Conservation (phyloP, 352 stramenopile genomes). For the Albugo candida region DNA sequence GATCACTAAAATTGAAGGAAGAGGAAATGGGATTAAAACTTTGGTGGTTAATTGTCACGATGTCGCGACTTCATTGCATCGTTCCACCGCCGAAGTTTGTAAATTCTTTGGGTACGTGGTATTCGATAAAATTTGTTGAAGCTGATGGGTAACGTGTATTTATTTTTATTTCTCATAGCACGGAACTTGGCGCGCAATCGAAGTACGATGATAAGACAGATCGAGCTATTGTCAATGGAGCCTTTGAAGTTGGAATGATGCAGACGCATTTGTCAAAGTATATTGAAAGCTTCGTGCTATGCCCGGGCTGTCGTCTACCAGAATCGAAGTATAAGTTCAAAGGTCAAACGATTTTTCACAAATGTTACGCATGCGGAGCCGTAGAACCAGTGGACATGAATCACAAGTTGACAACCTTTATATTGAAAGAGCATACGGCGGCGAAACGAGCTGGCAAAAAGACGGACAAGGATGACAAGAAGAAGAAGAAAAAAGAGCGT, state of each 20-base stretch:
- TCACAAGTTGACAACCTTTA: constrained; percentile 96
- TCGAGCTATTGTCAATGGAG: constrained; percentile 93
- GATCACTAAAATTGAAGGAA: constrained; percentile 94
- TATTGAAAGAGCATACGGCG: constrained; percentile 91
- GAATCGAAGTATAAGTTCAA: constrained; percentile 99
- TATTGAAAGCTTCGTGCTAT: constrained; percentile 97
- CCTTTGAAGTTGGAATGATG: constrained; percentile 84
- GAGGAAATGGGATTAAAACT: constrained; percentile 99
- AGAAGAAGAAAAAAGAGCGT: constrained; percentile 53
- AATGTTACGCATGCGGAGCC: constrained; percentile 94
- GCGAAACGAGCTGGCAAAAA: constrained; percentile 66
- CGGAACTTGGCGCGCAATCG: constrained; percentile 94
- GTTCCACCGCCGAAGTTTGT: constrained; percentile 89
- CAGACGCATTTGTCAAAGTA: constrained; percentile 95
- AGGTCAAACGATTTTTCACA: constrained; percentile 91
- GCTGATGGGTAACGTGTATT: too few relatives aligned
- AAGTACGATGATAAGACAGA: constrained; percentile 93
- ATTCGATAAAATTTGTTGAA: too few relatives aligned
- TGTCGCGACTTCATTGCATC: constrained; percentile 85
- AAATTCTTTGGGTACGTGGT: constrained; percentile 93
- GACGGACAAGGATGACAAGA: constrained; percentile 73
- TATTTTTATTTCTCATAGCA: neutral
- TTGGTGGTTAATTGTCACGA: constrained; percentile 96
- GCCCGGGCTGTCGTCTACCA: constrained; percentile 89
- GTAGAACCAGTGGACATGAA: constrained; percentile 96